Evolutionary conservation across 345 rosid species (phyloP), one percentile per base, ranked within the genome.

Genomic region (Dimocarpus longan): DNA sequence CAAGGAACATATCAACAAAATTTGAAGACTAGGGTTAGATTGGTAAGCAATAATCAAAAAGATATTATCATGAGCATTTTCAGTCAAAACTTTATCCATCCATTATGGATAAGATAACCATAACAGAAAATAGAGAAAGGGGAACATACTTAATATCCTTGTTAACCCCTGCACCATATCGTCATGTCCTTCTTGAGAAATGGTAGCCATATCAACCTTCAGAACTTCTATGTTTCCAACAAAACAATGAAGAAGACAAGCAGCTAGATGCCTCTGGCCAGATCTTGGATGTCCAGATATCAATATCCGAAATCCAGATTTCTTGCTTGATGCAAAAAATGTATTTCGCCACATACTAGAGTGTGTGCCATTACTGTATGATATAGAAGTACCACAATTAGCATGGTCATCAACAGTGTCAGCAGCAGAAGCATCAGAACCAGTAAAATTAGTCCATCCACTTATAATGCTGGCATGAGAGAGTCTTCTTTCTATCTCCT

Each of bases 211-310:
- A 86, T 96, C 99, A 78, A 96, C 86, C 87, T 96, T 94, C 76
- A 87, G 97, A 84, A 96, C 85, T 87, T 91, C 98, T 72, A 86
- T 85, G 78, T 90, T 90, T 68, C 98, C 99, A 76, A 88, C 80
- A 71, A 90, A 96, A 87, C 94, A 89, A 70, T 91, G 94, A 83
- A 96, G 93, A 74, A 94, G 84, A 86, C 97, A 93, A 76, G 98
- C 91, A 83, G 95, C 98, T 76, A 96, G 87, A 89, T 93, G 97
- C 73, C 90, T 89, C 87, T 96, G 99, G 75, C 97, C 99, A 79
- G 94, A 91, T 88, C 88, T 82, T n/a, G 93, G 86, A 78, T 81
- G 80, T 82, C 98, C 99, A 84, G 97, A 88, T 84, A 96, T 85
- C 83, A 96, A 85, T 64, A 93, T 70, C 65, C 91, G 92, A 80